Base-by-base conservation (phyloP, 108 stramenopile genomes). In the Cyclotella kingstonii region DNA sequence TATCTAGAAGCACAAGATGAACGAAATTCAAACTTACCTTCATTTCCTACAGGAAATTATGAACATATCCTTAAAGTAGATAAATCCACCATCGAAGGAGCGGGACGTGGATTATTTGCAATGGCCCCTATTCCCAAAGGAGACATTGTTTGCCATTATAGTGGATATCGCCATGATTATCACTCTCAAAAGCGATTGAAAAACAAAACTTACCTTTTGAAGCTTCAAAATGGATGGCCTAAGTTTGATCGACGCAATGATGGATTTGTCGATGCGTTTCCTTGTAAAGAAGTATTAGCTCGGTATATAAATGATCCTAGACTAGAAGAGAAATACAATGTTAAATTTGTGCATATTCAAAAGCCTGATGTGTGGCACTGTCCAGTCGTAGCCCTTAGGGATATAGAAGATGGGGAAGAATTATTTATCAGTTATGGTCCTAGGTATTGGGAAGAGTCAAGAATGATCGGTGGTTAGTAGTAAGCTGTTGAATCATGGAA, bases 331-430 rank as follows among this genome's bases (percentile, higher is more conserved):
- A 41, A 31, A 27, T 63, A 56, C 49, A 72, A 72, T 35, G 70
- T 72, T 14, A 63, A 61, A 40, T 72, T 72, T 51, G 62, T 63
- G 48, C 40, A 72, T 41, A 58, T 63, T 15, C n/a, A 63, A 23
- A 46, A 72, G 46, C 54, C 70, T 12, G 70, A 33, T 25, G 54
- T 57, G 7, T 72, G 70, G 70, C 41, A 72, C 58, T 72, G 70
- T 57, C 70, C 70, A 21, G 54, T 93, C 17, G 77, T 85, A 2
- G 86, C 91, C 7, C 33, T 57, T 25, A 65, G 76, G 28, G 86
- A 87, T 58, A 86, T 93, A 51, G 49, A 39, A 33, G 69, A 59
- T 34, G 87, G 82, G 11, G 91, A 89, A 52, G 91, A 92, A 67
- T 76, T 92, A 33, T 80, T 84, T 18, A 56, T 88, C 3, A 64